phyloP scores from a whole-genome alignment of 306 rosid genomes.

The Corylus heterophylla region DNA sequence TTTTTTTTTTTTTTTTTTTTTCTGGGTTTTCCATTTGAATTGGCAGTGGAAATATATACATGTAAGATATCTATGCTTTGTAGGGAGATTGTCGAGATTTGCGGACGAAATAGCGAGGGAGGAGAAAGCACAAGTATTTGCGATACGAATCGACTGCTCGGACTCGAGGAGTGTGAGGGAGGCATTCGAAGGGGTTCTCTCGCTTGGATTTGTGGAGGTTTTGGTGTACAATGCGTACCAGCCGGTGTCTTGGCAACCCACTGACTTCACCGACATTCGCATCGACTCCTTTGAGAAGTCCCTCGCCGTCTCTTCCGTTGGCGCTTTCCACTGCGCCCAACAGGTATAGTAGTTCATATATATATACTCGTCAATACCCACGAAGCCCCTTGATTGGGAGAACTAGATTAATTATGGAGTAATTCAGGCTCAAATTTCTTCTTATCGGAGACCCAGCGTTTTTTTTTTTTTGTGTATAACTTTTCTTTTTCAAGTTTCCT shows the following conservation, averaged over 20 bases:
- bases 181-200: conserved; percentile 85
- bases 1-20: neutral
- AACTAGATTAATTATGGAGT: neutral
- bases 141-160: conserved; percentile 89
- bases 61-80: neutral
- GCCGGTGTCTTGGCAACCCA: conserved; percentile 47
- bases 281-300: conserved; percentile 71
- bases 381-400: too few species aligned
- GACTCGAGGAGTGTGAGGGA: conserved; percentile 77
- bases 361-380: neutral
- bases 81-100: conserved; percentile 72
- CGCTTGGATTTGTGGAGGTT: conserved; percentile 82
- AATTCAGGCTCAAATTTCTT: neutral
- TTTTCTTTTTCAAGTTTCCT: neutral
- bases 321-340: conserved; percentile 94
- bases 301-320: conserved; percentile 76
- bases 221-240: conserved; percentile 77
- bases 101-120: conserved; percentile 96
- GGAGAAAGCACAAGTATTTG: conserved; percentile 87
- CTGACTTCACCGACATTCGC: conserved; percentile 51
- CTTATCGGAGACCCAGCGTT: too few species aligned
- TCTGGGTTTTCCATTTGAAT: neutral
- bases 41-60: too few species aligned
- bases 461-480: neutral
- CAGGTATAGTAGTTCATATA: conserved; percentile 43